Evolutionary conservation across 2,329 filamentous ascomycete species (phyloP), one percentile per base, ranked within the genome.

Genomic region (Cladophialophora carrionii): DNA sequence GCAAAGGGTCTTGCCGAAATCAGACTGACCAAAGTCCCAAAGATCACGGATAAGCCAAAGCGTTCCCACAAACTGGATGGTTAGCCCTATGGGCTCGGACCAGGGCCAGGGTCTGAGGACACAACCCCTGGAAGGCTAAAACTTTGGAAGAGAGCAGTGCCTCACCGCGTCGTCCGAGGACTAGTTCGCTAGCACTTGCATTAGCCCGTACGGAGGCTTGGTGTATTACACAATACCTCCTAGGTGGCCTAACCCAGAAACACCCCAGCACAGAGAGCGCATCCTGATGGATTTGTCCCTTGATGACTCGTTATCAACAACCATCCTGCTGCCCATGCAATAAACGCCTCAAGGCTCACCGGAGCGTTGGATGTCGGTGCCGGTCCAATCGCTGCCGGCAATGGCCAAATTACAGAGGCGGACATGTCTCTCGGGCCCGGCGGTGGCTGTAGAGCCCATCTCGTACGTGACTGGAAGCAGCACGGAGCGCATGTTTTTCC

Each of bases 1-100:
- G 46, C 48, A 53, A 51, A 67, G 62, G 63, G 54, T 65, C 57
- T 61, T 66, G 52, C 67, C 67, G 61, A 66, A 66, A 62, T 57
- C 53, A 64, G 63, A 34, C 52, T 57, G 46, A 58, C 57, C 67
- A 62, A 64, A 52, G 48, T 43, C 52, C 61, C 46, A 52, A 34
- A 60, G 57, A 60, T 57, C 53, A 32, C 12, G 24, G 60, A 62
- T 56, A 32, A 43, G 46, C 48, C 58, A 48, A 34, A 61, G 31
- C 14, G 58, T 26, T 26, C 48, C 49, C 48, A 37, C n/a, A 22
- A 24, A 29, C 24, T 61, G 49, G 24, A 48, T 37, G 58, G 51
- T 61, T 60, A 60, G 57, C 57, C 57, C 57, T 60, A 60, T 60
- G 37, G 34, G 49, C 57, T 53, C 41, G 20, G 46, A 51, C 55